phyloP scores from a whole-genome alignment of 805 yeast genomes.

The Barnettozyma sucrosica region DNA sequence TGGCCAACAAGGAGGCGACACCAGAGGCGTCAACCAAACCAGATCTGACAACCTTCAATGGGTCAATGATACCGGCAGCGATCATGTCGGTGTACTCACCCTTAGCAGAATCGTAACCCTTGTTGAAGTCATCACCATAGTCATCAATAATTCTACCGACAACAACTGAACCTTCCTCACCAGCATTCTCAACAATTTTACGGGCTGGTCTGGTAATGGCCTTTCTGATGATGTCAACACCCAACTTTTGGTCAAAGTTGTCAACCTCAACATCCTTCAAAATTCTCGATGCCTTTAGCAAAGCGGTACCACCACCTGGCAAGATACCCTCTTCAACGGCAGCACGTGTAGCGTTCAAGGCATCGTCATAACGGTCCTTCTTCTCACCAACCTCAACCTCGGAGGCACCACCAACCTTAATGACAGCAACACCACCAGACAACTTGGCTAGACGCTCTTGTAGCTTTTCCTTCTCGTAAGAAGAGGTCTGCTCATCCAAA shows the following conservation, averaged over 20 bases:
- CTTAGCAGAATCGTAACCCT: constrained; percentile 90
- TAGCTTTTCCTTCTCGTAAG: constrained; percentile 93
- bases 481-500: constrained; percentile 29
- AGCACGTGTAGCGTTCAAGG: constrained; percentile 97
- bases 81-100: constrained; percentile 95
- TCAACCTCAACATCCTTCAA: constrained; percentile 72
- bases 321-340: constrained; percentile 99
- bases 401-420: constrained; percentile 95
- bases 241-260: constrained; percentile 88
- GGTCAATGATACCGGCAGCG: constrained; percentile 96
- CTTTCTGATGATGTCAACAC: constrained; percentile 90
- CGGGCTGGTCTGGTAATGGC: constrained; percentile 97
- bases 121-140: constrained; percentile 69
- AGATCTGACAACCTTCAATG: constrained; percentile 96
- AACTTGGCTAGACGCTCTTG: constrained; percentile 97
- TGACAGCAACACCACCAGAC: constrained; percentile 98
- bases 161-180: constrained; percentile 95
- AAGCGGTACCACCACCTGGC: constrained; percentile 99
- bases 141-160: constrained; percentile 72
- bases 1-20: constrained; percentile 95
- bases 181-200: constrained; percentile 95
- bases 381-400: constrained; percentile 99
- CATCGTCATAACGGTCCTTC: constrained; percentile 99
- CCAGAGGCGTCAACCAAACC: constrained; percentile 96
- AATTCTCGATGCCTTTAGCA: constrained; percentile 70